A percentile compares a stretch with the other conserved stretches of the same genome.
These are phyloP conservation scores for Backusella morwellensis DNA, from an alignment of 192 early-diverging fungal species.

Conservation along the genomic window DNA sequence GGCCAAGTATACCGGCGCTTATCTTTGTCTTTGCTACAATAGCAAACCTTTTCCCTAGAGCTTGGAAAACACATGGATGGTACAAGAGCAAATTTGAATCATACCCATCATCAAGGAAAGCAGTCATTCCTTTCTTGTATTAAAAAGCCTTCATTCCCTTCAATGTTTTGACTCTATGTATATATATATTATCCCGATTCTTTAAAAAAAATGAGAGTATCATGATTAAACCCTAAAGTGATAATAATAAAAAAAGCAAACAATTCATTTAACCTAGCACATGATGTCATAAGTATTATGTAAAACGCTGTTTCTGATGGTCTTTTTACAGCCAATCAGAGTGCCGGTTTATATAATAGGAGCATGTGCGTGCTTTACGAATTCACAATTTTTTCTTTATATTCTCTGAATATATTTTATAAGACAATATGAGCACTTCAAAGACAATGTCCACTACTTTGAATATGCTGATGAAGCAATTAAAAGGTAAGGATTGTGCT, in stretches of 20 bases:
- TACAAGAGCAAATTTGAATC: constrained; percentile 33
- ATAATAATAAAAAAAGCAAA: background rate
- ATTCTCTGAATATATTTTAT: background rate
- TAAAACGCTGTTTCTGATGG: background rate
- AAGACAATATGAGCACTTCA: background rate
- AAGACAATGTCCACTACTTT: background rate
- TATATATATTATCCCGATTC: no score
- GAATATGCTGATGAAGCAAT: background rate
- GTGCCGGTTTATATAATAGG: background rate
- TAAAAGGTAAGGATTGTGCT: background rate
- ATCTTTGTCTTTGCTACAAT: constrained; percentile 29
- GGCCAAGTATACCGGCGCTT: constrained; percentile 26
- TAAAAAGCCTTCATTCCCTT: constrained; percentile 1
- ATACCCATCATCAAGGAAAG: constrained; percentile 35
- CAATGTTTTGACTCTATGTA: background rate
- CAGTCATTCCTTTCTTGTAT: constrained; percentile 38
- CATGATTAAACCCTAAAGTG: no score
- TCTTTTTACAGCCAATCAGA: background rate
- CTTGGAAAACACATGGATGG: constrained; percentile 33
- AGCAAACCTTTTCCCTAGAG: constrained; percentile 38
- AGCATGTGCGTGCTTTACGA: background rate
- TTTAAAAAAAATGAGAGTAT: no score
- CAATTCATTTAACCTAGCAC: background rate
- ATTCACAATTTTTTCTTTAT: background rate
- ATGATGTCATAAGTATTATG: background rate